These are phyloP conservation scores for Fusarium sp. DNA, from an alignment of 2,329 filamentous ascomycete genomes.

Conservation along the genomic window DNA sequence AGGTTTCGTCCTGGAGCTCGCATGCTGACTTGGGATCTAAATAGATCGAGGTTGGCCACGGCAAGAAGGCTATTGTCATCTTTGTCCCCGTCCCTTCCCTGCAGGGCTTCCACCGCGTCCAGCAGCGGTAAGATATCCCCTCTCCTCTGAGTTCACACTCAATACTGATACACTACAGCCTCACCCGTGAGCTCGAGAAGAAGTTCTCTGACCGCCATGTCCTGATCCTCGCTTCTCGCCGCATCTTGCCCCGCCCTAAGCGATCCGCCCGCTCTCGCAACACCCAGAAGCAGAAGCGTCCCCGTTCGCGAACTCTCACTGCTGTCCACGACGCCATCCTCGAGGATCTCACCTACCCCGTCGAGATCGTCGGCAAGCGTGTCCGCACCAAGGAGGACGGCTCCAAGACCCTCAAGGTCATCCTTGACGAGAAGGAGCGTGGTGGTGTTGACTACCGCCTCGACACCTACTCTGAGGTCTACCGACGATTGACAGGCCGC, in stretches of 20 bases:
- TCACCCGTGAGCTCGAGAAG: constrained; percentile 99
- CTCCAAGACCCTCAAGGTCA: constrained; percentile 97
- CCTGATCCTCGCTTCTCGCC: constrained; percentile 97
- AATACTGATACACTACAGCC: constrained; percentile 64
- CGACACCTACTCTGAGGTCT: constrained; percentile 99
- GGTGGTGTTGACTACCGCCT: constrained; percentile 99
- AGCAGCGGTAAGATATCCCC: constrained; percentile 86
- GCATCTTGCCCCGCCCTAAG: constrained; percentile 98
- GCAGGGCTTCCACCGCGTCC: constrained; percentile 98
- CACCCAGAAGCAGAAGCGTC: constrained; percentile 98
- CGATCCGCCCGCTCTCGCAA: constrained; percentile 96
- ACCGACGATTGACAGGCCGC: constrained; percentile 97
- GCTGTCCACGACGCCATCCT: constrained; percentile 99
- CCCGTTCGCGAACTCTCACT: constrained; percentile 96
- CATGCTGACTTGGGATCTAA: constrained; percentile 77
- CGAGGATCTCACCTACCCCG: constrained; percentile 97
- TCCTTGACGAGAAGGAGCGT: constrained; percentile 99
- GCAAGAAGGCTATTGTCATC: constrained; percentile 99
- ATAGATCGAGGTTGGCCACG: constrained; percentile 99
- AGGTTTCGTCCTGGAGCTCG: constrained; percentile 77
- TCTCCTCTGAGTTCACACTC: rapidly evolving
- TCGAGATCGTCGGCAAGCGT: constrained; percentile 99
- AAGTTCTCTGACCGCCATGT: constrained; percentile 99
- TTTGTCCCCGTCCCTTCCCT: constrained; percentile 99
- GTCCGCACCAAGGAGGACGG: constrained; percentile 98